Evolutionary conservation across 345 rosid species (phyloP).

Genomic region (Populus deltoides): DNA sequence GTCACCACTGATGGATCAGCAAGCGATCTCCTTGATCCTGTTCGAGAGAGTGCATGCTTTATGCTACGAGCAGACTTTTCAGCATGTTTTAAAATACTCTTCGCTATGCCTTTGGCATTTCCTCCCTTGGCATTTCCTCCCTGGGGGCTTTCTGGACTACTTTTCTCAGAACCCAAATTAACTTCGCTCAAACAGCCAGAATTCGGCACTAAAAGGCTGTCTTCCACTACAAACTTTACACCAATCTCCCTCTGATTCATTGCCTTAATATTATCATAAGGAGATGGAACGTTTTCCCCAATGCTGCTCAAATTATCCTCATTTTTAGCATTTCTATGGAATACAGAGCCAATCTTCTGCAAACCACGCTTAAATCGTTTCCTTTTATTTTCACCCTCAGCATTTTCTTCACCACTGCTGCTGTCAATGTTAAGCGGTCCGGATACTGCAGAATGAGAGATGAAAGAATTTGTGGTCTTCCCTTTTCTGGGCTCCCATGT

Average conservation of each 20-base stretch:
- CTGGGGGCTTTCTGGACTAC: constrained; percentile 41
- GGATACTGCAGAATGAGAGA: constrained; percentile 28
- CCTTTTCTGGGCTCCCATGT: constrained; percentile 89
- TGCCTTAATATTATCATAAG: constrained; percentile 54
- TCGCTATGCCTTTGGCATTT: constrained; percentile 58
- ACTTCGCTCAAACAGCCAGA: constrained; percentile 33
- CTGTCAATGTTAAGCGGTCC: constrained; percentile 41
- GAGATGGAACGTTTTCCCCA: constrained; percentile 47
- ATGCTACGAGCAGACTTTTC: constrained; percentile 52
- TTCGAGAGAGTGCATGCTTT: constrained; percentile 62
- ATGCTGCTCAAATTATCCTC: constrained; percentile 37
- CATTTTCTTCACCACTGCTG: constrained; percentile 48
- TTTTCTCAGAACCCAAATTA: constrained; percentile 37
- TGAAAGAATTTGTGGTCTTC: constrained; percentile 36
- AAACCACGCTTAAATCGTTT: constrained; percentile 46
- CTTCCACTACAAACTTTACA: constrained; percentile 49
- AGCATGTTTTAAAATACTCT: constrained; percentile 60
- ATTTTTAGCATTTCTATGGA: constrained; percentile 44
- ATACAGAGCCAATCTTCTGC: constrained; percentile 44
- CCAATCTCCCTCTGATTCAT: constrained; percentile 41
- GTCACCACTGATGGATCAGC: constrained; percentile 18
- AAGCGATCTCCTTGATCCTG: constrained; percentile 49
- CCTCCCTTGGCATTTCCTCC: too few relatives aligned
- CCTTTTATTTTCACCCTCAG: constrained; percentile 34
- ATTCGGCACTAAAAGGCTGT: constrained; percentile 32